Conservation (phyloP, 805 yeast species). For the Suhomyces xylopsoci region DNA sequence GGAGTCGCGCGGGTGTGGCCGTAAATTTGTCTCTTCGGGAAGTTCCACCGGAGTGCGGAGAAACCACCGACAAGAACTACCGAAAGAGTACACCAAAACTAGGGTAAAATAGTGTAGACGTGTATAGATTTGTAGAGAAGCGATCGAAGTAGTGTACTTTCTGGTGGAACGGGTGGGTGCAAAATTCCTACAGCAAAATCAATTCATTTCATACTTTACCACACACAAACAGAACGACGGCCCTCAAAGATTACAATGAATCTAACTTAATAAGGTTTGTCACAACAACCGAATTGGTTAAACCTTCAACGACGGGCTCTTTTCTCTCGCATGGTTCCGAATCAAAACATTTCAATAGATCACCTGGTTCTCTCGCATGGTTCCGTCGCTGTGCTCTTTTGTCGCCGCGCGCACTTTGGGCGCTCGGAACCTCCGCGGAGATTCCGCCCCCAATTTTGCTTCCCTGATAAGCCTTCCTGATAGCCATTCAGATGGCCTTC, state of each 20-base stretch:
- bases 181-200: too few relatives aligned
- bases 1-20: neutral
- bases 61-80: neutral
- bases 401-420: neutral
- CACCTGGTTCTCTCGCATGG: neutral
- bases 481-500: neutral
- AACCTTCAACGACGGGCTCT: neutral
- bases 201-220: too few relatives aligned
- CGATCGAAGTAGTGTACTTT: neutral
- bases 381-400: neutral
- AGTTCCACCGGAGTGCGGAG: neutral
- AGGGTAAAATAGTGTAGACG: too few relatives aligned
- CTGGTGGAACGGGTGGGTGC: neutral
- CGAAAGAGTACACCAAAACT: too few relatives aligned
- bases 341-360: too few relatives aligned
- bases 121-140: neutral
- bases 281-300: neutral
- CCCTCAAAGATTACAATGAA: too few relatives aligned
- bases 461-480: neutral
- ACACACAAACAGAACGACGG: too few relatives aligned
- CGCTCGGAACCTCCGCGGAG: conserved; percentile 5
- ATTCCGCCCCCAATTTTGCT: neutral
- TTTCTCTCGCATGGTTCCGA: neutral
- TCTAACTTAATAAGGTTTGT: too few relatives aligned
- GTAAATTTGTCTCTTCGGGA: neutral